A percentile compares a stretch with the other conserved stretches of the same genome.
phyloP scores from a whole-genome alignment of 805 yeast species.

The Ogataea parapolymorpha region DNA sequence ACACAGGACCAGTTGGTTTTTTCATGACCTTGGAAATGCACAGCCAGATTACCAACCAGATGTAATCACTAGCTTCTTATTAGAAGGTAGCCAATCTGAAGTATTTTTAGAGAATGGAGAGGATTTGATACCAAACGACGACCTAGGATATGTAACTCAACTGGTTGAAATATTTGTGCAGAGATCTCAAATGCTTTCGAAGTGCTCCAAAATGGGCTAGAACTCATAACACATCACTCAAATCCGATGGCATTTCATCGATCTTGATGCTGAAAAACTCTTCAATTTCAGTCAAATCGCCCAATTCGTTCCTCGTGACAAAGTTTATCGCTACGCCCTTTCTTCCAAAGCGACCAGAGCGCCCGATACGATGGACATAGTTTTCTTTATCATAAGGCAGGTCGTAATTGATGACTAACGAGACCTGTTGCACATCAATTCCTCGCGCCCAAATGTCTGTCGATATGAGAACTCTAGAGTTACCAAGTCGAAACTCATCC shows the following conservation, averaged over 20 bases:
- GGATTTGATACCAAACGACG: conserved; percentile 22
- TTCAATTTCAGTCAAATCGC: conserved; percentile 80
- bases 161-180: conserved; percentile 21
- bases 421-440: conserved; percentile 96
- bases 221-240: conserved; percentile 23
- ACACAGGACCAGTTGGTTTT: conserved; percentile 15
- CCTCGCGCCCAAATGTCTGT: conserved; percentile 98
- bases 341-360: conserved; percentile 98
- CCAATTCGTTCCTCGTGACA: conserved; percentile 75
- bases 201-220: not conserved
- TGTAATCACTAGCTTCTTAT: conserved; percentile 7
- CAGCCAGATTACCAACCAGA: not conserved
- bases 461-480: conserved; percentile 86
- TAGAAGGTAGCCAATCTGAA: conserved; percentile 24
- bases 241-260: conserved; percentile 79
- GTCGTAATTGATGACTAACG: conserved; percentile 92
- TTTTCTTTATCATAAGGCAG: conserved; percentile 87
- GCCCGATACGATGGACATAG: conserved; percentile 96
- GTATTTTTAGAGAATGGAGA: conserved; percentile 20
- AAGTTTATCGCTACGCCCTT: conserved; percentile 97
- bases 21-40: conserved; percentile 5
- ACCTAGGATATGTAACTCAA: conserved; percentile 20
- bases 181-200: not conserved
- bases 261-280: conserved; percentile 85
- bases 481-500: conserved; percentile 94